Evolutionary conservation across 805 yeast genomes (phyloP).

Genomic region (Danielia oregonensis): DNA sequence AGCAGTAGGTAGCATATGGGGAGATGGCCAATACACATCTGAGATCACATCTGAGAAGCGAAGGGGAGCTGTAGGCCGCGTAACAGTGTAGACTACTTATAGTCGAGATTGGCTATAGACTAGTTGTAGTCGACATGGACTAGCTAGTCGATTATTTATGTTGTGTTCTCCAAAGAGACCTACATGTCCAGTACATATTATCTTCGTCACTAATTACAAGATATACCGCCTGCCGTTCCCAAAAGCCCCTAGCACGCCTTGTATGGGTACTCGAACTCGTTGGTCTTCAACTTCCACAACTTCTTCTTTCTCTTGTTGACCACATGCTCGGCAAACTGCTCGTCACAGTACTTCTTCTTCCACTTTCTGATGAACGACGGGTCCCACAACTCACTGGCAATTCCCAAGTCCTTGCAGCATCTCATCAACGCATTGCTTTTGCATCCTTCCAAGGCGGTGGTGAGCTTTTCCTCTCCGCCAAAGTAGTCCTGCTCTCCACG

Average conservation of each 20-base stretch:
- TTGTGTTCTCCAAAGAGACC: no score
- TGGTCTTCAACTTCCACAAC: conserved; percentile 82
- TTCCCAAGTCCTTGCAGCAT: conserved; percentile 95
- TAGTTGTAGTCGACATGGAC: no score
- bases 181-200: no score
- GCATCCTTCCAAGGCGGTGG: conserved; percentile 97
- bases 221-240: no score
- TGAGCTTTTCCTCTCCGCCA: conserved; percentile 72
- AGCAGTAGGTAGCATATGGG: conserved; percentile 23
- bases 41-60: no score
- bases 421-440: conserved; percentile 96
- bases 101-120: no score
- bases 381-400: conserved; percentile 97
- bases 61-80: no score
- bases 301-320: conserved; percentile 81
- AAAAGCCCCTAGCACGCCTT: conserved; percentile 32
- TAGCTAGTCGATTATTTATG: no score
- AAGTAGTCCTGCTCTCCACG: conserved; percentile 96
- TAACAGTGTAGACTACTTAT: no score
- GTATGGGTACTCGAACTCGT: conserved; percentile 82
- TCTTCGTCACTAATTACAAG: no score
- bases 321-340: conserved; percentile 80
- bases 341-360: conserved; percentile 57
- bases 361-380: conserved; percentile 68
- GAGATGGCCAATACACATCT: no score